Base-by-base conservation (phyloP, 306 rosid genomes). In the Castanospermum australe region DNA sequence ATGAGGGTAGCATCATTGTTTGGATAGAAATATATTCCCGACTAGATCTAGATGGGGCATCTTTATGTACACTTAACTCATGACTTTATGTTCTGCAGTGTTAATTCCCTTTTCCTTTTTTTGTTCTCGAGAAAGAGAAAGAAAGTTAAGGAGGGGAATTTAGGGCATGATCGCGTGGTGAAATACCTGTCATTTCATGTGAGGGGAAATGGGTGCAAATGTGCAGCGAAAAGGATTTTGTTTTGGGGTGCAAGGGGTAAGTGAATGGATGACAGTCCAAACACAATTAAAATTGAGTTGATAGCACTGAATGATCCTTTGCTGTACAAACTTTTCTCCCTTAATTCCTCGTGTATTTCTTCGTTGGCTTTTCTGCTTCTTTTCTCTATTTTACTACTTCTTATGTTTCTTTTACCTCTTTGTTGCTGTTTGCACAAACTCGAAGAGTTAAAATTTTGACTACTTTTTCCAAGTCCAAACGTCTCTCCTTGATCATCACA, bases 241-340 rank as follows among this genome's bases (percentile, higher is more conserved):
- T 33, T 70, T 48, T 73, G 24, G 77, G 75, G 14, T 12, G 7
- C 8, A 56, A 17, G 11, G 65, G 18, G 41, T 47, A 15, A 61
- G 83, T 51, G 79, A 87, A 87, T 91, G 97, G 93, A 87, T 89
- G 91, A 84, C 93, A 91, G 90, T 85, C 85, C 89, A 85, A 85
- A 77, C 76, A 87, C 92, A 88, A 83, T 61, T 73, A 70, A 80
- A 77, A 79, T 17, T 88, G 84, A 79, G 32, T 54, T 82, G 82
- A 84, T 81, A 76, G 79, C 86, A 84, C 88, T 82, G 74, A 87
- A 76, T 84, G 39, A 78, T 78, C 14, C 9, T 71, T 86, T 76
- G 25, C 83, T 82, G 79, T 85, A 22, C 85, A 82, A 81, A 82
- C 88, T 83, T 84, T 89, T 89, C 67, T 54, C 24, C 61, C 22